These are phyloP conservation scores for Fusarium coffeatum DNA, from an alignment of 2,329 filamentous ascomycete genomes.

Conservation along the genomic window DNA sequence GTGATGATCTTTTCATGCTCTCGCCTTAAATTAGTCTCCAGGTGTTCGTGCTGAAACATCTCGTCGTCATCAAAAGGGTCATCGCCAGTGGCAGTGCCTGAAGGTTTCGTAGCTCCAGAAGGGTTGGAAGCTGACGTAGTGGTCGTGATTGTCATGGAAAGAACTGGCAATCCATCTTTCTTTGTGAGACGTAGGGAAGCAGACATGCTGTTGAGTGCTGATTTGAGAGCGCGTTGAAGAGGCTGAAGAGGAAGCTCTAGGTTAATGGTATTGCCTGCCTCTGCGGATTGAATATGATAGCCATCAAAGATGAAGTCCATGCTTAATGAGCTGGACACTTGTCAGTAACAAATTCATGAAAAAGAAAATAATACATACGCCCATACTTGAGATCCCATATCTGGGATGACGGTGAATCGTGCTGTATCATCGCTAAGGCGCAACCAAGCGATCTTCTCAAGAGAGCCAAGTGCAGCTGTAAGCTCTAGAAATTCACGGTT, in stretches of 20 bases:
- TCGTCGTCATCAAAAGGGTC: conserved; percentile 58
- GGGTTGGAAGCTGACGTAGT: conserved; percentile 66
- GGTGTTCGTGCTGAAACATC: conserved; percentile 61
- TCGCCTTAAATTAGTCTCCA: conserved; percentile 68
- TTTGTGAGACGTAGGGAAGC: conserved; percentile 92
- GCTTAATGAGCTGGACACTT: conserved; percentile 60
- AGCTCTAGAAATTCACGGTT: conserved; percentile 61
- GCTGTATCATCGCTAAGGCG: conserved; percentile 87
- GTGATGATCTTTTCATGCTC: conserved; percentile 93
- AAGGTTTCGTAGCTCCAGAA: conserved; percentile 48
- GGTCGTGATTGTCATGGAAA: conserved; percentile 90
- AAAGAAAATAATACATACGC: conserved; percentile 66
- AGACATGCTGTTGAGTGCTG: conserved; percentile 82
- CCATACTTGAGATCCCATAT: conserved; percentile 96
- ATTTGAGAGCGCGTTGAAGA: conserved; percentile 90
- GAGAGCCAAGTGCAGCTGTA: conserved; percentile 70
- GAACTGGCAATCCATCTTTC: conserved; percentile 85
- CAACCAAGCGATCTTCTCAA: conserved; percentile 90
- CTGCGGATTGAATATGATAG: conserved; percentile 87
- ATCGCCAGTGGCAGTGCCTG: conserved; percentile 45
- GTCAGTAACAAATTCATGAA: conserved; percentile 7
- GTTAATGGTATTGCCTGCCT: conserved; percentile 89
- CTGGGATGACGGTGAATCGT: conserved; percentile 95
- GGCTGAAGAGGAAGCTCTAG: conserved; percentile 91
- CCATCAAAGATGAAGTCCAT: conserved; percentile 88